Base-by-base conservation (phyloP, 2,329 filamentous ascomycete species). In the Geosmithia morbida region DNA sequence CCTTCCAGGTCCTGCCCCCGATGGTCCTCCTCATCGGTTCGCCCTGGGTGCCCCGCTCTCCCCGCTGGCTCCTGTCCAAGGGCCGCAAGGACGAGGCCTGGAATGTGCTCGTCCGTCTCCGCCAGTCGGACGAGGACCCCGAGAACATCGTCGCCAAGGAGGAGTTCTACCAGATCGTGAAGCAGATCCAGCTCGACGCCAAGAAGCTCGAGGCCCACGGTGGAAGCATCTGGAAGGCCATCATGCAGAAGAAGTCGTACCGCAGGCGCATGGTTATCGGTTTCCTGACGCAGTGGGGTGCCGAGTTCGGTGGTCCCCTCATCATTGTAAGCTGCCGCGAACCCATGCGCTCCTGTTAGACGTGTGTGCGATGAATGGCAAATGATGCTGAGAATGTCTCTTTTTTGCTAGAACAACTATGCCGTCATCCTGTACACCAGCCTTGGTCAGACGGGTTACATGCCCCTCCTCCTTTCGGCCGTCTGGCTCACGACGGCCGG, bases 261-360 rank as follows among this genome's bases (percentile, higher is more conserved):
- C 60, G 70, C 17, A 74, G 71, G 58, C 60, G 71, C 1, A 71
- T 74, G 68, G 60, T 65, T 1, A 70, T 74, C 41, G 70, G 69
- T 0, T 74, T 74, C 50, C 56, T 74, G 37, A 74, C 69, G 0
- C 71, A 73, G 51, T 74, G 69, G 68, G 70, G 70, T 19, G 69
- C 70, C 2, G 69, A 74, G 47, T 74, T 73, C 53, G 68, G 65
- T n/a, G 71, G 71, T 0, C 68, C 69, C 11, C 59, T 74, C 1
- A 68, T 74, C 16, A 73, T 74, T 48, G 68, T 71, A 48, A 56
- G 68, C 63, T 41, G 17, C 2, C 17, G 19, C 33, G 1, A 30
- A 13, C 7, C n/a, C n/a, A n/a, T 14, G 13, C 8, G 14, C 29
- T 26, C 4, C 3, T 5, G n/a, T n/a, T 47, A 14, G 26, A 43